Conservation (phyloP, 495 filamentous ascomycete genomes). For the Hypoxylon fuscum region DNA sequence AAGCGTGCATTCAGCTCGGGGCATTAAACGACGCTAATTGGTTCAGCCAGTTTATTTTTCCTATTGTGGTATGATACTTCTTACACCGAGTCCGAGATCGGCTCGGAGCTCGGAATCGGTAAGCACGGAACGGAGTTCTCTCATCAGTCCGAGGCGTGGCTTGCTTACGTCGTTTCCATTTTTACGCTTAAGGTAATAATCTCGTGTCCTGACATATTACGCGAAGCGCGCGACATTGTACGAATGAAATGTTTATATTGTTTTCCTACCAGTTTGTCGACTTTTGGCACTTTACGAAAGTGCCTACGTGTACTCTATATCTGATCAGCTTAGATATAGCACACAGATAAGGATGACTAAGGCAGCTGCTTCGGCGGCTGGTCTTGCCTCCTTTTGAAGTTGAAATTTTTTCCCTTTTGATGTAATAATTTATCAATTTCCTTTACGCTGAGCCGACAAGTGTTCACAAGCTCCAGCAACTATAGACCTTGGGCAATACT, state of each 20-base stretch:
- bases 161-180: not conserved
- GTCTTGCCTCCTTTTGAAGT: too few relatives aligned
- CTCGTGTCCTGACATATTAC: not conserved
- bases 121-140: slow-evolving; percentile 18
- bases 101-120: slow-evolving; percentile 38
- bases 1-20: slow-evolving; percentile 9
- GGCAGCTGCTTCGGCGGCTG: not conserved
- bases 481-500: too few relatives aligned
- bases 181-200: not conserved
- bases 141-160: not conserved
- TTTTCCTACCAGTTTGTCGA: too few relatives aligned
- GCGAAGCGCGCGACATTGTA: too few relatives aligned
- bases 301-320: too few relatives aligned
- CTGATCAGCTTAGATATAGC: too few relatives aligned
- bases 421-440: too few relatives aligned
- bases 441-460: too few relatives aligned
- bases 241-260: not conserved
- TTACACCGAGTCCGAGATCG: slow-evolving; percentile 35
- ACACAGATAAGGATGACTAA: not conserved
- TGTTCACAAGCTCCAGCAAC: too few relatives aligned
- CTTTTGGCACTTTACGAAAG: too few relatives aligned
- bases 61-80: not conserved
- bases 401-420: too few relatives aligned
- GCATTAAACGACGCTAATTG: slow-evolving; percentile 6
- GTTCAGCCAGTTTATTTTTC: not conserved